phyloP scores from a whole-genome alignment of 2,329 filamentous ascomycete genomes.

The Fusarium anguioides region DNA sequence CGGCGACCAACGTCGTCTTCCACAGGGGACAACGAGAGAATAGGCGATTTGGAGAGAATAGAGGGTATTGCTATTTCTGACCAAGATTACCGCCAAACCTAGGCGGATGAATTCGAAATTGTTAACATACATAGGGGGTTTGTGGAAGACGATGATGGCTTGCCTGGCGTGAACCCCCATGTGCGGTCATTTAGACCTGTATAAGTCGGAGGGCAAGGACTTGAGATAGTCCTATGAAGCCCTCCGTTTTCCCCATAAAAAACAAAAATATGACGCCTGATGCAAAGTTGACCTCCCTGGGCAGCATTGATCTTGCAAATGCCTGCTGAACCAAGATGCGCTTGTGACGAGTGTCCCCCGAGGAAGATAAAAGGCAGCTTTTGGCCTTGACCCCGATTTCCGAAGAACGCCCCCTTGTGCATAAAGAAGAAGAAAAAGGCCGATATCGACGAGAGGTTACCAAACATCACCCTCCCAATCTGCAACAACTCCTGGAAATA shows the following conservation, averaged over 20 bases:
- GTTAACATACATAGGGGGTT: constrained; percentile 74
- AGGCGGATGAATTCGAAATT: constrained; percentile 49
- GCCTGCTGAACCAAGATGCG: constrained; percentile 49
- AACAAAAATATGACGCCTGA: constrained; percentile 47
- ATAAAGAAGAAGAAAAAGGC: constrained; percentile 38
- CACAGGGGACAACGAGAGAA: constrained; percentile 54
- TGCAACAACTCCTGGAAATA: constrained; percentile 32
- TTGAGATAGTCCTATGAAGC: constrained; percentile 34
- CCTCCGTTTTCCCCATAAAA: constrained; percentile 44
- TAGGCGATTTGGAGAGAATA: constrained; percentile 51
- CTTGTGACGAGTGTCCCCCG: constrained; percentile 46
- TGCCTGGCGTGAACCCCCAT: constrained; percentile 61
- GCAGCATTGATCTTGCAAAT: constrained; percentile 46
- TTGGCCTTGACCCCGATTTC: constrained; percentile 40
- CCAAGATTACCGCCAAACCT: constrained; percentile 50
- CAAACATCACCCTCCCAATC: constrained; percentile 38
- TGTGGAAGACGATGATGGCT: constrained; percentile 78
- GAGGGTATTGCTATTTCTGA: constrained; percentile 57
- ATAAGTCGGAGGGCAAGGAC: constrained; percentile 34
- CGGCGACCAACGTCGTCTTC: constrained; percentile 73
- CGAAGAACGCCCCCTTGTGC: constrained; percentile 47
- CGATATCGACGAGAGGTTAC: constrained; percentile 38
- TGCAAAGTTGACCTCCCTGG: constrained; percentile 46
- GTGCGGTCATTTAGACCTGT: constrained; percentile 38
- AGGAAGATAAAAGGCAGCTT: constrained; percentile 41